phyloP scores from a whole-genome alignment of 2,329 filamentous ascomycete species.

The Plectosphaerella sp. region DNA sequence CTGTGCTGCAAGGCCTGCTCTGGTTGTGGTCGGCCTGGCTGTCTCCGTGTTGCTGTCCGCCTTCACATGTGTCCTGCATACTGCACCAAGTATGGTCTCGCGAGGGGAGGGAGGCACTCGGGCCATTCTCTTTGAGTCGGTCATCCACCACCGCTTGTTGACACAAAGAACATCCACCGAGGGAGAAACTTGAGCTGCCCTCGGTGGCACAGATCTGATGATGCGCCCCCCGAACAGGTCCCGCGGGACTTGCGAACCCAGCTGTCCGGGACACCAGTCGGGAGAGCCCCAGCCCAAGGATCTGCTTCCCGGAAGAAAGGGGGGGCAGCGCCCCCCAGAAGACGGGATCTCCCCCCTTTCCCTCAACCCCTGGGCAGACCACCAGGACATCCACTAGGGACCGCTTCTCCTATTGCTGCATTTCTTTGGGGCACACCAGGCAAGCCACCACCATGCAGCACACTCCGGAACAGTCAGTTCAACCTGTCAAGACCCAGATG shows the following conservation, averaged over 20 bases:
- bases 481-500: background rate
- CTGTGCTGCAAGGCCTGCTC: background rate
- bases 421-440: background rate
- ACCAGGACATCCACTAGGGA: too few species aligned
- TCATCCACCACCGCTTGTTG: background rate
- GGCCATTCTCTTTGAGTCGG: background rate
- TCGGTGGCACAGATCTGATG: background rate
- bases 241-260: background rate
- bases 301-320: background rate
- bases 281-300: background rate
- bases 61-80: too few species aligned
- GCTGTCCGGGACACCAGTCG: background rate
- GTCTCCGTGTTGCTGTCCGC: too few species aligned
- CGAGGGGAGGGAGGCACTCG: background rate
- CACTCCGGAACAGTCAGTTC: background rate
- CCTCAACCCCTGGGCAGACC: background rate
- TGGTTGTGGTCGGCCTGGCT: background rate
- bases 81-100: too few species aligned
- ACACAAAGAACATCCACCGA: background rate
- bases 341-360: background rate
- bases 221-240: background rate
- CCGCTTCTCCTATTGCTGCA: too few species aligned
- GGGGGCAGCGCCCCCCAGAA: background rate
- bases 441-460: constrained; percentile 1
- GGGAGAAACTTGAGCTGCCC: background rate